These are phyloP conservation scores for Paraleonurus japonicus DNA, from an alignment of 257 asterid species.

Conservation along the genomic window DNA sequence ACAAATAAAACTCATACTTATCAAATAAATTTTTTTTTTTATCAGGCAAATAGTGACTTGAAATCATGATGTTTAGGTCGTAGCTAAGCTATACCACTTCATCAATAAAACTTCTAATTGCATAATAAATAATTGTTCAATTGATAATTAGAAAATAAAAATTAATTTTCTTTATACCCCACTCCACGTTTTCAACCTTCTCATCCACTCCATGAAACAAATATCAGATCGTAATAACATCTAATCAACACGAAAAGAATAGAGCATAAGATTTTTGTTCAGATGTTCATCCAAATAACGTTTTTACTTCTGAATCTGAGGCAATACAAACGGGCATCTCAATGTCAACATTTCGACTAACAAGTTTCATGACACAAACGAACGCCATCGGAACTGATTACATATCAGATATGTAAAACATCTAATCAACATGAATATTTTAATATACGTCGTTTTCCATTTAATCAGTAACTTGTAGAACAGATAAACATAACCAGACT, in stretches of 20 bases:
- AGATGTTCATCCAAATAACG: neutral
- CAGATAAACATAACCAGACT: neutral
- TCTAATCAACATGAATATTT: neutral
- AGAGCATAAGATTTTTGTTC: neutral
- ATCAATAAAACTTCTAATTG: too few species aligned
- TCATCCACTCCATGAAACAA: neutral
- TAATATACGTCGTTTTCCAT: neutral
- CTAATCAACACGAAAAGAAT: neutral
- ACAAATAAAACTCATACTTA: neutral
- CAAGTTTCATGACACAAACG: neutral
- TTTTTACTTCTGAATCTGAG: neutral
- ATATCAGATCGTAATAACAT: neutral
- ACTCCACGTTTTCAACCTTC: neutral
- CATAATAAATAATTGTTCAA: neutral
- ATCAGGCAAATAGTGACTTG: too few species aligned
- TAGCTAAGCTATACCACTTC: too few species aligned
- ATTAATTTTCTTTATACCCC: neutral
- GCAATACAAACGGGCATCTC: neutral
- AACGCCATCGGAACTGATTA: neutral
- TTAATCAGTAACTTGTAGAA: neutral
- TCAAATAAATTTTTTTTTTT: too few species aligned
- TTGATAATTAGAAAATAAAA: neutral
- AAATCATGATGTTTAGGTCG: too few species aligned
- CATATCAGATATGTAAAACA: neutral
- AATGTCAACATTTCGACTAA: slow-evolving; percentile 7